Evolutionary conservation across 352 stramenopile genomes (phyloP).

Genomic region (Phytophthora sp.): DNA sequence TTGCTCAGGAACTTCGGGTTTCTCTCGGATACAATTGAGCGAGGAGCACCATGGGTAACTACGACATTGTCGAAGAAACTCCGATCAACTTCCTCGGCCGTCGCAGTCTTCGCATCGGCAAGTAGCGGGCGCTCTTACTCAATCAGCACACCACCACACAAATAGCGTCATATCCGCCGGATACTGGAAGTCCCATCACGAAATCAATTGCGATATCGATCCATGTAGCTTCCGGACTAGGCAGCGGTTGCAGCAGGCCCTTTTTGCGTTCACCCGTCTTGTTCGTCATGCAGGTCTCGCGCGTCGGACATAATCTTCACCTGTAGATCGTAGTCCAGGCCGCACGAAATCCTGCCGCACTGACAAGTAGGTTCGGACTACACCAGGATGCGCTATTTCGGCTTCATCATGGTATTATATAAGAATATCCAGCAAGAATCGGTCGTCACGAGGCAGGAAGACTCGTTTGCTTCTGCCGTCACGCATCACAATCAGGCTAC

Average conservation of each 20-base stretch:
- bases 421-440: neutral
- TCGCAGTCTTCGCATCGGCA: neutral
- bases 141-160: neutral
- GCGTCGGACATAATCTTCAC: conserved; percentile 9
- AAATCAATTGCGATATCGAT: neutral
- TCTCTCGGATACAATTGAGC: neutral
- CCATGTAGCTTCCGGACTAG: neutral
- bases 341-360: conserved; percentile 9
- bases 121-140: neutral
- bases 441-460: conserved; percentile 2
- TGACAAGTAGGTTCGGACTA: neutral
- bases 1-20: conserved; percentile 5
- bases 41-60: conserved; percentile 3
- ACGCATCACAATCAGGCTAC: too few relatives aligned
- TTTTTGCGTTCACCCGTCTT: neutral
- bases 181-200: neutral
- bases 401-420: conserved; percentile 7
- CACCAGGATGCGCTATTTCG: neutral
- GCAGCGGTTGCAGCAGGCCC: neutral
- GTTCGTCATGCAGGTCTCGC: conserved; percentile 2
- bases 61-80: conserved; percentile 17
- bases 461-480: too few relatives aligned
- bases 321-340: neutral
- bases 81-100: neutral
- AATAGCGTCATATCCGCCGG: neutral